Evolutionary conservation across 2,329 filamentous ascomycete genomes (phyloP).

Genomic region (Didymella exigua): DNA sequence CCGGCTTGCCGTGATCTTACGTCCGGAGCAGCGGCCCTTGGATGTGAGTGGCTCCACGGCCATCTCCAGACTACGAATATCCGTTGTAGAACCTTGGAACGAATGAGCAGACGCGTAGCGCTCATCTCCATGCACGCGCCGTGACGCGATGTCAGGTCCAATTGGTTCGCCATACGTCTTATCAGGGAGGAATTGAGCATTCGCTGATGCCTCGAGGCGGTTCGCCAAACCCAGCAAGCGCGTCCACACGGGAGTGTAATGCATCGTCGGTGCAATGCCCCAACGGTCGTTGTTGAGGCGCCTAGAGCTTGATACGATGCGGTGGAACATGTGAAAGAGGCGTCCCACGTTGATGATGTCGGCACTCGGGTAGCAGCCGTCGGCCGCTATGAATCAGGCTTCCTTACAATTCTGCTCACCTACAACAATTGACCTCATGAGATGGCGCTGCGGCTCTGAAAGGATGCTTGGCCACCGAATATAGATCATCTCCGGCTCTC

Average conservation of each 20-base stretch:
- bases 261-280: conserved; percentile 10
- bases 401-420: background rate
- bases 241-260: conserved; percentile 6
- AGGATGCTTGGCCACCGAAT: conserved; percentile 15
- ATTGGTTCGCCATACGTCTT: conserved; percentile 9
- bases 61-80: background rate
- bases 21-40: conserved; percentile 1
- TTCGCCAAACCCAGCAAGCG: conserved; percentile 5
- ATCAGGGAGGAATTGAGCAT: conserved; percentile 12
- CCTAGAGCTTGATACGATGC: background rate
- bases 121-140: conserved; percentile 11
- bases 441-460: conserved; percentile 13
- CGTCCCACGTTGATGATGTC: conserved; percentile 9
- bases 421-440: background rate
- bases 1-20: background rate
- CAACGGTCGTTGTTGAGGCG: conserved; percentile 13
- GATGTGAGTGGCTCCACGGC: background rate
- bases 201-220: background rate
- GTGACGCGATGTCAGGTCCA: background rate
- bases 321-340: conserved; percentile 15
- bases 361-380: conserved; percentile 10
- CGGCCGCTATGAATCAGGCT: background rate
- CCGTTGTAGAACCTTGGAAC: conserved; percentile 1
- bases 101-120: conserved; percentile 1
- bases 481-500: conserved; percentile 7